These are phyloP conservation scores for Dioscorea cayenensis DNA, from an alignment of 116 monocot species.

Conservation along the genomic window DNA sequence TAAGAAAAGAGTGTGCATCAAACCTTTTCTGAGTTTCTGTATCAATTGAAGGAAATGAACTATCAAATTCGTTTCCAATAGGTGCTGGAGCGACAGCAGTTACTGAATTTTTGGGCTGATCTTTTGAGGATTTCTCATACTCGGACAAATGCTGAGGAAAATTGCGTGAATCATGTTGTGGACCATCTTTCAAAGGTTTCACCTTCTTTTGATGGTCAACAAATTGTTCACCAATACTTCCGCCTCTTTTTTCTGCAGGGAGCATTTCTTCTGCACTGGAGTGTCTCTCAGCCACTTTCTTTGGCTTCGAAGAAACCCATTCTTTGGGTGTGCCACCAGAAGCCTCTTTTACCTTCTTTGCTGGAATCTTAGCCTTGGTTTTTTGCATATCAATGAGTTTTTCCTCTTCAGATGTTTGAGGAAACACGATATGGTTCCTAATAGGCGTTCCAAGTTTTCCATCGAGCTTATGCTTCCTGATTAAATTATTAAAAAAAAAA, in stretches of 20 bases:
- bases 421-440: conserved; percentile 72
- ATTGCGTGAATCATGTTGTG: conserved; percentile 7
- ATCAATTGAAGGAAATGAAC: conserved; percentile 36
- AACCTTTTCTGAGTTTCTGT: conserved; percentile 57
- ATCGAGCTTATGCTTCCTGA: conserved; percentile 75
- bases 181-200: conserved; percentile 11
- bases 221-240: conserved; percentile 6
- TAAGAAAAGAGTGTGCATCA: conserved; percentile 2
- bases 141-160: conserved; percentile 1
- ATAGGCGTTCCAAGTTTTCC: conserved; percentile 58
- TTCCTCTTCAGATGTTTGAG: conserved; percentile 28
- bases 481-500: conserved; percentile 10
- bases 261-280: conserved; percentile 8
- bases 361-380: conserved; percentile 16
- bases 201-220: conserved; percentile 11
- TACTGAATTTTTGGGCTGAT: conserved; percentile 13
- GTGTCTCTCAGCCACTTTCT: conserved; percentile 13
- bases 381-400: conserved; percentile 14
- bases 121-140: conserved; percentile 9
- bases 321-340: conserved; percentile 8
- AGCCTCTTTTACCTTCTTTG: conserved; percentile 17
- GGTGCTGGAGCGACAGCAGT: conserved; percentile 5
- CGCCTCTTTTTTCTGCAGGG: conserved; percentile 4
- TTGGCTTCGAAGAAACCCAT: conserved; percentile 4
- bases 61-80: conserved; percentile 4